These are phyloP conservation scores for Suhomyces bolitotheri DNA, from an alignment of 1,139 yeast genomes.

Conservation along the genomic window DNA sequence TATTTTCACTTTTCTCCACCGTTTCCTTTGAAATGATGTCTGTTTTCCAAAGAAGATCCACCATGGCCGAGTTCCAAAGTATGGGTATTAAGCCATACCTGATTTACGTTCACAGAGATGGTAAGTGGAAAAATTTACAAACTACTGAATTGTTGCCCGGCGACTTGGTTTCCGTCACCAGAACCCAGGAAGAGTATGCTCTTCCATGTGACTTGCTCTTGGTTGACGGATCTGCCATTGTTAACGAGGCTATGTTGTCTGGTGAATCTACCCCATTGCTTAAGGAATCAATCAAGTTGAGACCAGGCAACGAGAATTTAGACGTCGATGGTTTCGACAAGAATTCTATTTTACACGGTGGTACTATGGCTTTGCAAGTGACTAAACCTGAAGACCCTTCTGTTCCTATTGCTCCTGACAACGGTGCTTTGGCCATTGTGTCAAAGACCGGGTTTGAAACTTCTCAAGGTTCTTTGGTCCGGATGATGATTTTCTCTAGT, in stretches of 20 bases:
- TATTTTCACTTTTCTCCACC: conserved; percentile 89
- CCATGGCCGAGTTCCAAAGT: conserved; percentile 91
- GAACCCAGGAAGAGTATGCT: conserved; percentile 90
- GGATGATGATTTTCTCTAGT: conserved; percentile 96
- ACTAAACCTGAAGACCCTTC: conserved; percentile 60
- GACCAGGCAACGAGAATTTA: conserved; percentile 69
- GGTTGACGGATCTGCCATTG: conserved; percentile 86
- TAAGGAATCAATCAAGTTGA: conserved; percentile 84
- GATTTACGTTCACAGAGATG: conserved; percentile 69
- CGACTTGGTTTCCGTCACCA: conserved; percentile 82
- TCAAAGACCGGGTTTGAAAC: conserved; percentile 97
- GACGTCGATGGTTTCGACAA: conserved; percentile 84
- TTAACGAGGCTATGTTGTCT: conserved; percentile 96
- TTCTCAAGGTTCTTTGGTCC: conserved; percentile 93
- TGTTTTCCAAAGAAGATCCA: conserved; percentile 91
- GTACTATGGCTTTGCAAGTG: conserved; percentile 94
- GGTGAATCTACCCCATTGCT: conserved; percentile 97
- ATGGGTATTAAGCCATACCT: conserved; percentile 96
- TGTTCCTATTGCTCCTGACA: conserved; percentile 72
- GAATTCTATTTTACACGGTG: conserved; percentile 89
- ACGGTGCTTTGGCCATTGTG: conserved; percentile 90
- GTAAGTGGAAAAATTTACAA: conserved; percentile 66
- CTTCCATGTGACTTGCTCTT: conserved; percentile 93
- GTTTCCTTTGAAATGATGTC: conserved; percentile 93
- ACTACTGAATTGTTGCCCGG: conserved; percentile 86